Base-by-base conservation (phyloP, 345 rosid genomes). In the Corchorus capsularis region DNA sequence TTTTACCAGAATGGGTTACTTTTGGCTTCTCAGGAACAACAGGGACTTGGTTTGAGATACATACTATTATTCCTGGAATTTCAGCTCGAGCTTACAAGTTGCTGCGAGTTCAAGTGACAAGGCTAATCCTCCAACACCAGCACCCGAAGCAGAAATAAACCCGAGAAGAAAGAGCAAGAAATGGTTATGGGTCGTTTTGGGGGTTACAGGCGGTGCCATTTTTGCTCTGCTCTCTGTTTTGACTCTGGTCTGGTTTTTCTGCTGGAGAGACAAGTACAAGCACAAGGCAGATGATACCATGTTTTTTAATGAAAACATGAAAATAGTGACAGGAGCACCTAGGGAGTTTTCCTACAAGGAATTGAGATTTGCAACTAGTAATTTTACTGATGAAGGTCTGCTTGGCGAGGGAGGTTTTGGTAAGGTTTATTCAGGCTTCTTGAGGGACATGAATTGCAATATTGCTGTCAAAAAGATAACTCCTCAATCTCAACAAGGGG, bases 1-100 rank as follows among this genome's bases (percentile, higher is more conserved):
- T 81, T 66, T 78, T 88, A 46, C 82, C 89, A 3, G 74, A 87
- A 69, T 80, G 76, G 84, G 88, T 85, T 6, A 81, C 80, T 0
- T 61, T 90, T 8, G 93, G 93, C n/a, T 85, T 83, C 54, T 79
- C 89, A 4, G 92, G 88, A 0, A 56, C 89, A 0, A 70, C 89
- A 22, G 73, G 87, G 47, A 0, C 3, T 0, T 0, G 0, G 3
- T 46, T 39, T 0, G 82, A 80, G 45, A 54, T 76, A 9, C 87
- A 85, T 19, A 79, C 60, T 12, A 77, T 88, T 75, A 5, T 6
- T 81, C 88, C 3, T 88, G 90, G 92, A 78, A 76, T 9, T 88
- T 81, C 67, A 27, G 3, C 54, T 32, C 69, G 15, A 60, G 22
- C 46, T 69, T 69, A 34, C 60, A 16, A 35, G 60, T 34, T 88